Conservation (phyloP, 139 green algal species). For the Chlamydomonas sp. region DNA sequence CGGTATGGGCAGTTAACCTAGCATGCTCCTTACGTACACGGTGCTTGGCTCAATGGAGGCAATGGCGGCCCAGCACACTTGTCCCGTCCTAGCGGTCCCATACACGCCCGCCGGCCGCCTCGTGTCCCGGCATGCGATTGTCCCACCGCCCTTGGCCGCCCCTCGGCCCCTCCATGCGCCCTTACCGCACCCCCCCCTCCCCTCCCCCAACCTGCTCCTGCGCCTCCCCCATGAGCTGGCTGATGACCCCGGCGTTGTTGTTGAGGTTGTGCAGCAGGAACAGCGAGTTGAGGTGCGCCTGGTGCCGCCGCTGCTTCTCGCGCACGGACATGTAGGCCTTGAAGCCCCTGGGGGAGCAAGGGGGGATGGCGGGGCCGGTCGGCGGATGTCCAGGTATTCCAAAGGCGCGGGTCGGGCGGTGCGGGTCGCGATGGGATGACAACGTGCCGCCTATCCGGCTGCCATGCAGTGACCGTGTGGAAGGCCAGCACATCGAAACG, state of each 20-base stretch:
- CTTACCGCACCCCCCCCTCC: not conserved
- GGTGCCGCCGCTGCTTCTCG: slow-evolving; percentile 46
- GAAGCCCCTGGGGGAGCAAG: slow-evolving; percentile 29
- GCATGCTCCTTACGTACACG: too few relatives aligned
- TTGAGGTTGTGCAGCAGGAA: slow-evolving; percentile 53
- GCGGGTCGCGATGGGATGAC: not conserved
- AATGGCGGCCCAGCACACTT: too few relatives aligned
- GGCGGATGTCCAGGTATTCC: not conserved
- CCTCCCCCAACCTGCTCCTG: slow-evolving; percentile 50
- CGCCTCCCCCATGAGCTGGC: slow-evolving; percentile 47
- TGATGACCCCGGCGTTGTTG: slow-evolving; percentile 53
- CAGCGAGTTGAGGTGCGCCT: slow-evolving; percentile 38
- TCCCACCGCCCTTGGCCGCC: too few relatives aligned
- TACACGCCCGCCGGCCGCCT: too few relatives aligned
- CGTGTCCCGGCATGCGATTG: too few relatives aligned
- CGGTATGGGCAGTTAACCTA: too few relatives aligned
- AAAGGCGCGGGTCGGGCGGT: not conserved
- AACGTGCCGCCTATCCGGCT: too few relatives aligned
- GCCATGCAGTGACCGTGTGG: too few relatives aligned
- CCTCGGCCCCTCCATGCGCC: too few relatives aligned
- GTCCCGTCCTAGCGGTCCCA: too few relatives aligned
- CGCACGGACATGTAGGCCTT: slow-evolving; percentile 51
- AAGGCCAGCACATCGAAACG: too few relatives aligned
- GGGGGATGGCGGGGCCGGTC: not conserved
- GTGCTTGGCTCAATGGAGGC: too few relatives aligned